These are phyloP conservation scores for Globisporangium cystogenes DNA, from an alignment of 352 stramenopile species.

Conservation along the genomic window DNA sequence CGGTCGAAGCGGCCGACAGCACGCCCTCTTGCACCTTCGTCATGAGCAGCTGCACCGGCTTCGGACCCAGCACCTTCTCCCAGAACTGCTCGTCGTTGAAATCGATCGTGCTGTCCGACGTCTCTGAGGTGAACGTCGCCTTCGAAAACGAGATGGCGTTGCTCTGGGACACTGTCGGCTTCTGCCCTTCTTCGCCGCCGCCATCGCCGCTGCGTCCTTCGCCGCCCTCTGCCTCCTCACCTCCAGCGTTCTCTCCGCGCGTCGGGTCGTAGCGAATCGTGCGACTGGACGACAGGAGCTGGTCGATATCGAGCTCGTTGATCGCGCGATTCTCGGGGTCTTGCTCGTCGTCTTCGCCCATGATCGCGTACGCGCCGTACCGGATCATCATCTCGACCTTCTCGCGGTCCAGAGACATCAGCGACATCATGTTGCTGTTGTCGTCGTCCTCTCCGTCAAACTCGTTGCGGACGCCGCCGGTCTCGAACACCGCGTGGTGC, in stretches of 20 bases:
- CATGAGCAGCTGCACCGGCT: conserved; percentile 83
- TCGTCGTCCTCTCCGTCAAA: conserved; percentile 95
- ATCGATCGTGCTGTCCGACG: conserved; percentile 84
- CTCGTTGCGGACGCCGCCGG: conserved; percentile 85
- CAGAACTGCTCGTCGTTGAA: conserved; percentile 91
- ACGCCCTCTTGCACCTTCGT: conserved; percentile 85
- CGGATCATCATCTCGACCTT: conserved; percentile 98
- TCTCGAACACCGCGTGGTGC: conserved; percentile 98
- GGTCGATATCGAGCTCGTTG: conserved; percentile 88
- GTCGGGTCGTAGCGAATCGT: conserved; percentile 87
- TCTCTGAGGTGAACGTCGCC: conserved; percentile 82
- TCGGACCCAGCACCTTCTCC: conserved; percentile 87
- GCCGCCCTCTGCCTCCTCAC: conserved; percentile 27
- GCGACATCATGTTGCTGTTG: conserved; percentile 87
- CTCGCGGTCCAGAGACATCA: conserved; percentile 93
- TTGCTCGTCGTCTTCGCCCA: conserved; percentile 96
- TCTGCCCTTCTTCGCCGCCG: conserved; percentile 25
- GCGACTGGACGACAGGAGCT: conserved; percentile 77
- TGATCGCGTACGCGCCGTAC: conserved; percentile 96
- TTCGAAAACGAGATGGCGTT: conserved; percentile 86
- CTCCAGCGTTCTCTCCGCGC: conserved; percentile 32
- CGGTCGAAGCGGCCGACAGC: conserved; percentile 59
- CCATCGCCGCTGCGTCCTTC: conserved; percentile 33
- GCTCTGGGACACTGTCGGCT: conserved; percentile 35
- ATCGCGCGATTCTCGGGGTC: conserved; percentile 85